Base-by-base conservation (phyloP, 2,329 filamentous ascomycete species). In the Septoria linicola region DNA sequence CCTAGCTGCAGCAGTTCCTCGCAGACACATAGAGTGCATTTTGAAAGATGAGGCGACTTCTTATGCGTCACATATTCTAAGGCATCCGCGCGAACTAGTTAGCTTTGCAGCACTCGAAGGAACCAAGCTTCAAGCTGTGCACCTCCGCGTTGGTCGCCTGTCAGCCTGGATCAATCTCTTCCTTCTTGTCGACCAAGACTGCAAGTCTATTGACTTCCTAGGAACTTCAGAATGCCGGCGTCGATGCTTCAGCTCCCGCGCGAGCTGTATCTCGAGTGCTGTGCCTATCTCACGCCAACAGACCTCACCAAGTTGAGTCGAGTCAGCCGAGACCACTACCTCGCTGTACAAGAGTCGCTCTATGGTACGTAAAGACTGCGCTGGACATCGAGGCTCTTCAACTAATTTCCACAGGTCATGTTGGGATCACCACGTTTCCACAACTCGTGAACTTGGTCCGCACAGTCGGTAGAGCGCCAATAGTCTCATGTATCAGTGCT, bases 201-300 rank as follows among this genome's bases (percentile, higher is more conserved):
- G n/a, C n/a, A n/a, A n/a, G n/a, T n/a, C n/a, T n/a, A n/a, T n/a
- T n/a, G n/a, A n/a, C n/a, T n/a, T n/a, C n/a, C n/a, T n/a, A n/a
- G n/a, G n/a, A n/a, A n/a, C n/a, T n/a, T n/a, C n/a, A n/a, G n/a
- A n/a, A 54, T 52, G 41, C n/a, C 41, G 51, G 23, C 39, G 2
- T 21, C 50, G 6, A 43, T 62, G 43, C 52, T 61, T 17, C 46
- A 55, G 6, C 53, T 60, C n/a, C 60, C 57, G 1, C 55, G 58
- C 8, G 61, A 63, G 56, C 54, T 63, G 8, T 63, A 57, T 23
- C 48, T 63, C 3, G 41, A 50, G 41, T 43, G 61, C 8, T 59
- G 55, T 51, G 40, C 45, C 7, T 51, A 55, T 36, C 50, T 62
- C 2, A 40, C 30, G 3, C 47, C 54, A 5, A 37, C 27, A 7